These are phyloP conservation scores for Achaetomiella virescens DNA, from an alignment of 495 filamentous ascomycete genomes.

Conservation along the genomic window DNA sequence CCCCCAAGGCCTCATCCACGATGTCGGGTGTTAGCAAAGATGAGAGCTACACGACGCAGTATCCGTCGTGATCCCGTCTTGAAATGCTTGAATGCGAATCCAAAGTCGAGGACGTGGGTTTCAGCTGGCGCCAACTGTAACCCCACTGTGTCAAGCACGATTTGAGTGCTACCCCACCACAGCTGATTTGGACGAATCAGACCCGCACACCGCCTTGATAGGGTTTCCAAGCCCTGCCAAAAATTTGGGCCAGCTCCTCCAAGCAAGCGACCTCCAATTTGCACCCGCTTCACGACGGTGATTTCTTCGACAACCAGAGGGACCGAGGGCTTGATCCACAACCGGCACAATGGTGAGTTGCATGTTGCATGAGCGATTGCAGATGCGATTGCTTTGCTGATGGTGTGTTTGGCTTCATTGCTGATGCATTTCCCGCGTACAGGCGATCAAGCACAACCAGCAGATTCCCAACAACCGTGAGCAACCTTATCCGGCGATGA, in stretches of 20 bases:
- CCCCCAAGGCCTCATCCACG: too few relatives aligned
- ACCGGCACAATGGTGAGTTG: constrained; percentile 32
- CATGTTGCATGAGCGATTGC: constrained; percentile 8
- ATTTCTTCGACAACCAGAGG: constrained; percentile 31
- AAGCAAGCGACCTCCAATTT: constrained; percentile 35
- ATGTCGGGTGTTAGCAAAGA: too few relatives aligned
- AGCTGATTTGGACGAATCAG: constrained; percentile 21
- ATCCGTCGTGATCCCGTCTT: too few relatives aligned
- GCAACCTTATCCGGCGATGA: constrained; percentile 33
- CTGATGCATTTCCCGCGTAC: constrained; percentile 17
- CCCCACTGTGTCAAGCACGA: not conserved
- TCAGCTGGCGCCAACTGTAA: constrained; percentile 10
- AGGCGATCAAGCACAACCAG: constrained; percentile 99
- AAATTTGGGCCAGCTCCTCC: constrained; percentile 35
- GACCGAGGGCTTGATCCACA: constrained; percentile 35
- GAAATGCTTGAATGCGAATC: too few relatives aligned
- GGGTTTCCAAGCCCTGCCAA: constrained; percentile 46
- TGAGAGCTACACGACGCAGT: too few relatives aligned
- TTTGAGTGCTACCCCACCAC: constrained; percentile 18
- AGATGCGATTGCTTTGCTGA: constrained; percentile 4
- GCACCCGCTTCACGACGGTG: constrained; percentile 32
- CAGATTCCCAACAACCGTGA: constrained; percentile 95
- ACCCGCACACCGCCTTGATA: constrained; percentile 31
- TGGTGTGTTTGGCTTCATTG: not conserved
- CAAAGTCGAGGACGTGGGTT: not conserved